Percentiles rank a stretch among this genome's conserved stretches.
phyloP scores from a whole-genome alignment of 164 flowering plant genomes.

The Dillenia suffruticosa region DNA sequence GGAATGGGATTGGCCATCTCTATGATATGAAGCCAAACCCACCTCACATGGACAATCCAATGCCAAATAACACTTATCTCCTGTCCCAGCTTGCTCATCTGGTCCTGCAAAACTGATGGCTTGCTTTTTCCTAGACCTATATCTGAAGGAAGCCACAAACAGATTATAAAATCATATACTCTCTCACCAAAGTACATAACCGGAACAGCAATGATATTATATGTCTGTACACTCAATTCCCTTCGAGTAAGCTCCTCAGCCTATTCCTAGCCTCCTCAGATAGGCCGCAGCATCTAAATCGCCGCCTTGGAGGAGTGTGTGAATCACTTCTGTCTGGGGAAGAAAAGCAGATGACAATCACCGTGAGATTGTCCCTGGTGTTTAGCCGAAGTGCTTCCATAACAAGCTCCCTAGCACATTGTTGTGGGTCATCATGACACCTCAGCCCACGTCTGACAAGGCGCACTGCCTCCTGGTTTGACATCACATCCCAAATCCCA shows the following conservation, averaged over 20 bases:
- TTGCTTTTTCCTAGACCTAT: conserved; percentile 12
- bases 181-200: too few relatives aligned
- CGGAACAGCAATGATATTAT: too few relatives aligned
- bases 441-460: conserved; percentile 40
- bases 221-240: too few relatives aligned
- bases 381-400: conserved; percentile 44
- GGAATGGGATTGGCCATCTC: too few relatives aligned
- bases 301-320: too few relatives aligned
- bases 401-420: conserved; percentile 45
- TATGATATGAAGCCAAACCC: too few relatives aligned
- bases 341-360: conserved; percentile 39
- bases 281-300: too few relatives aligned
- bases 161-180: conserved; percentile 1
- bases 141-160: conserved; percentile 32
- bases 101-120: conserved; percentile 30
- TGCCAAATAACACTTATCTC: too few relatives aligned
- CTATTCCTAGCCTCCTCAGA: too few relatives aligned
- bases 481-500: conserved; percentile 65
- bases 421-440: conserved; percentile 46
- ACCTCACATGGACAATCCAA: too few relatives aligned
- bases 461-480: conserved; percentile 54
- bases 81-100: background rate
- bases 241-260: too few relatives aligned
- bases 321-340: background rate
- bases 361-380: conserved; percentile 53